Conservation (phyloP, 2,329 filamentous ascomycete genomes). For the Epicoccum nigrum region DNA sequence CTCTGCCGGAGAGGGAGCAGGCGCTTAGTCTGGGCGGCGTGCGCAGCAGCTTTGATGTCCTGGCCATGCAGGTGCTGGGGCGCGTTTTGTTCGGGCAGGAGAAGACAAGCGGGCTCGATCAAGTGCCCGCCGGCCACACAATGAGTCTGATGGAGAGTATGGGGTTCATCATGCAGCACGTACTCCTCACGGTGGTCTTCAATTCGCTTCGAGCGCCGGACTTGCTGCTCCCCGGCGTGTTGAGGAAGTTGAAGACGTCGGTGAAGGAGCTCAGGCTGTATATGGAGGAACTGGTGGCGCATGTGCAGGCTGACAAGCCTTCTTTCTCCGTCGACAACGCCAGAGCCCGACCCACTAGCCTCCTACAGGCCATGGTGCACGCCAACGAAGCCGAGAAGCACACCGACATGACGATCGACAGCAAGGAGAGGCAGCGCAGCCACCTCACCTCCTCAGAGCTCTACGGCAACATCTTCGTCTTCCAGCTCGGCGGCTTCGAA, state of each 20-base stretch:
- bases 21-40: slow-evolving; percentile 4
- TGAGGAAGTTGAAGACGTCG: slow-evolving; percentile 18
- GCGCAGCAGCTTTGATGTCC: slow-evolving; percentile 20
- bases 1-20: not conserved
- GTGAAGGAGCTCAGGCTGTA: slow-evolving; percentile 22
- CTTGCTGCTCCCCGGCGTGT: slow-evolving; percentile 16
- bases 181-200: slow-evolving; percentile 22
- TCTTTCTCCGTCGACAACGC: not conserved
- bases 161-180: slow-evolving; percentile 24
- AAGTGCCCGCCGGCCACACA: slow-evolving; percentile 17
- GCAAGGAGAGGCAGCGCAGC: no score
- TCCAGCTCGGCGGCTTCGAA: slow-evolving; percentile 60
- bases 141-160: slow-evolving; percentile 24
- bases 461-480: slow-evolving; percentile 57
- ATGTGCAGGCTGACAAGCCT: slow-evolving; percentile 23
- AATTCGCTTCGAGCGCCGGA: slow-evolving; percentile 22
- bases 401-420: no score
- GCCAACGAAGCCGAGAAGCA: slow-evolving; percentile 28
- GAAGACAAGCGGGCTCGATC: slow-evolving; percentile 3
- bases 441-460: slow-evolving; percentile 49
- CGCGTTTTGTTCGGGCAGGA: slow-evolving; percentile 23
- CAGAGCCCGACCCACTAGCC: slow-evolving; percentile 28
- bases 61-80: slow-evolving; percentile 26
- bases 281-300: slow-evolving; percentile 25
- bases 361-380: slow-evolving; percentile 24